These are phyloP conservation scores for Neonectria punicea DNA, from an alignment of 2,329 filamentous ascomycete genomes.

Conservation along the genomic window DNA sequence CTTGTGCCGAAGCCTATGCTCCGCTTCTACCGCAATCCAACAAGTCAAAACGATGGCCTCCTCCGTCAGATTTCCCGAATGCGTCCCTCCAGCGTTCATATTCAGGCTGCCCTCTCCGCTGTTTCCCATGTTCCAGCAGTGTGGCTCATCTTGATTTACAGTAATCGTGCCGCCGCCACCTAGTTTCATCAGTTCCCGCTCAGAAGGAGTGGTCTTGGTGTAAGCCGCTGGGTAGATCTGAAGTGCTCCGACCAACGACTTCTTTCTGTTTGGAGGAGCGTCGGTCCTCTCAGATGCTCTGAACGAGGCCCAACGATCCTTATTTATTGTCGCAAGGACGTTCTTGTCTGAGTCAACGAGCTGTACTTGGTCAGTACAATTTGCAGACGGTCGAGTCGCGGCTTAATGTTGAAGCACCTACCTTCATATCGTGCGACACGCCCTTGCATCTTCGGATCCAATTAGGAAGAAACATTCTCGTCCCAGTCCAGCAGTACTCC, in stretches of 20 bases:
- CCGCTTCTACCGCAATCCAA: slow-evolving; percentile 22
- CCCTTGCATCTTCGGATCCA: slow-evolving; percentile 13
- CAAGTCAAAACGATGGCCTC: slow-evolving; percentile 22
- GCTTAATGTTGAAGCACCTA: background rate
- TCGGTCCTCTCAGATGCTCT: background rate
- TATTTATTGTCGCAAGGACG: slow-evolving; percentile 22
- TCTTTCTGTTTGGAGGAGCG: slow-evolving; percentile 17
- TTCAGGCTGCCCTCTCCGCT: background rate
- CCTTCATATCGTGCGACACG: slow-evolving; percentile 24
- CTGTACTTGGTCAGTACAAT: background rate
- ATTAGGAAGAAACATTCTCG: slow-evolving; percentile 12
- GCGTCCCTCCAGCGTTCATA: background rate
- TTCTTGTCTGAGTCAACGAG: background rate
- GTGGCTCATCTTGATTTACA: background rate
- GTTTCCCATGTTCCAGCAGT: slow-evolving; percentile 1
- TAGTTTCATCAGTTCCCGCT: background rate
- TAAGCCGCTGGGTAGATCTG: slow-evolving; percentile 5
- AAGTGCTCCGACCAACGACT: slow-evolving; percentile 4
- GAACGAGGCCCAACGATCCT: slow-evolving; percentile 18
- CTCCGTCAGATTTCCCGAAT: slow-evolving; percentile 13
- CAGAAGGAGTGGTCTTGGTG: background rate
- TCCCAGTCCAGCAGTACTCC: slow-evolving; percentile 23
- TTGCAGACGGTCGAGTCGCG: background rate
- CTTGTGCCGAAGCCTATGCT: slow-evolving; percentile 24
- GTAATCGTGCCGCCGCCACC: background rate